Conservation (phyloP, 129 eudicot species). For the Artemisia argyi region DNA sequence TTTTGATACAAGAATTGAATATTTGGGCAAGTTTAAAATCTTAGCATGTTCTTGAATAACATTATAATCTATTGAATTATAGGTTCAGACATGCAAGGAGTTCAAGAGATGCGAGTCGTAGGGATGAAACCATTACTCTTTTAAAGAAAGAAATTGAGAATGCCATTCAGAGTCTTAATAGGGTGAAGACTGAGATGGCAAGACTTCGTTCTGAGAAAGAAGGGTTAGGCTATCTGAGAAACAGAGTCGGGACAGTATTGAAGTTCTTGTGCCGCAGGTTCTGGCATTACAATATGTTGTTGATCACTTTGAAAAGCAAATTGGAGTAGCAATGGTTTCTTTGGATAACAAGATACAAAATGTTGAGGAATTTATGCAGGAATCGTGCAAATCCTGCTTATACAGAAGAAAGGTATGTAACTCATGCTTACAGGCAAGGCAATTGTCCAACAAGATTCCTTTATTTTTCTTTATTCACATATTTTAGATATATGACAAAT, state of each 20-base stretch:
- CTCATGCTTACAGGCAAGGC: background rate
- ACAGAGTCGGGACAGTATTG: slow-evolving; percentile 39
- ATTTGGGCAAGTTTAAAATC: slow-evolving; percentile 13
- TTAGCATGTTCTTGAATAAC: slow-evolving; percentile 1
- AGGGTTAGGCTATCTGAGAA: slow-evolving; percentile 47
- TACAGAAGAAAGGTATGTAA: slow-evolving; percentile 60
- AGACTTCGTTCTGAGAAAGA: slow-evolving; percentile 54
- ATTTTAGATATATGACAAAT: slow-evolving; percentile 13
- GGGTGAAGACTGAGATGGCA: slow-evolving; percentile 67
- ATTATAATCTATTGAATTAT: slow-evolving; percentile 20
- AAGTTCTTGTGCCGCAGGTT: slow-evolving; percentile 42
- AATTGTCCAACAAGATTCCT: background rate
- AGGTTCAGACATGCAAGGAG: slow-evolving; percentile 62
- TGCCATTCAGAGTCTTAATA: slow-evolving; percentile 70
- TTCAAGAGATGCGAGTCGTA: slow-evolving; percentile 37
- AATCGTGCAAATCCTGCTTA: slow-evolving; percentile 51
- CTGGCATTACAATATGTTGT: slow-evolving; percentile 42
- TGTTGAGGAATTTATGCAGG: slow-evolving; percentile 46
- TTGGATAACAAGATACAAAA: slow-evolving; percentile 52
- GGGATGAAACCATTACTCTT: slow-evolving; percentile 55
- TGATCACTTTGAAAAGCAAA: slow-evolving; percentile 46
- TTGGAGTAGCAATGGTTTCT: slow-evolving; percentile 43
- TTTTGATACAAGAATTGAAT: slow-evolving; percentile 9
- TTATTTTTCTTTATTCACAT: slow-evolving; percentile 6
- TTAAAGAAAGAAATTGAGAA: slow-evolving; percentile 73